Base-by-base conservation (phyloP, 1,284 basidiomycete species). In the Apiotrichum mycotoxinovorans region DNA sequence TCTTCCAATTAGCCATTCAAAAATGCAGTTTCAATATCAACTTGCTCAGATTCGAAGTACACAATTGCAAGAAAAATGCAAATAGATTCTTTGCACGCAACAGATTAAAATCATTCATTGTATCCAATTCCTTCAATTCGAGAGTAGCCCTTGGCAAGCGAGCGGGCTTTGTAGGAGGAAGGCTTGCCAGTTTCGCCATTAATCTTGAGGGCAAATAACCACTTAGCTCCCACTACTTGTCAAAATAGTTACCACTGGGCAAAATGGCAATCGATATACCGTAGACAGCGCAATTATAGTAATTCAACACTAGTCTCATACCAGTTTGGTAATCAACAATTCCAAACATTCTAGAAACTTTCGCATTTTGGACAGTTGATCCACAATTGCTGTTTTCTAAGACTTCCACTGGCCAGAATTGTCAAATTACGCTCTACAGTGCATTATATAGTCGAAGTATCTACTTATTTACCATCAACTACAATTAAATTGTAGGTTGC, bases 21-120 rank as follows among this genome's bases (percentile, higher is more conserved):
- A 30, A 46, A 46, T 5, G 45, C 45, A 34, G 61, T 64, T 15
- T 54, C 58, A 56, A 69, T 66, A 51, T 69, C 65, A 23, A 67
- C 62, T 54, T 66, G 65, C 45, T 66, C 60, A 48, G 62, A 68
- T 14, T 66, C 58, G 1, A 70, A 47, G 26, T 62, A 64, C 51
- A 68, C 62, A 10, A 66, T 20, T 1, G 64, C 35, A 3, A 69
- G 47, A 33, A 69, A 60, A 3, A 66, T 43, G 26, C 63, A 47
- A 17, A 66, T 56, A 9, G 61, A 53, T 50, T 66, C 62, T 44
- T 65, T 65, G 57, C 64, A 64, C 1, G 58, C 65, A 26, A 68
- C 67, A 23, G 58, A 48, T 10, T 60, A 52, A 35, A 48, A 64
- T 2, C 49, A 25, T 20, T 67, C 65, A 27, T 61, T 60, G 52